A percentile compares a stretch with the other conserved stretches of the same genome.
Evolutionary conservation across 495 filamentous ascomycete genomes (phyloP).

Genomic region (Extremus antarcticus): DNA sequence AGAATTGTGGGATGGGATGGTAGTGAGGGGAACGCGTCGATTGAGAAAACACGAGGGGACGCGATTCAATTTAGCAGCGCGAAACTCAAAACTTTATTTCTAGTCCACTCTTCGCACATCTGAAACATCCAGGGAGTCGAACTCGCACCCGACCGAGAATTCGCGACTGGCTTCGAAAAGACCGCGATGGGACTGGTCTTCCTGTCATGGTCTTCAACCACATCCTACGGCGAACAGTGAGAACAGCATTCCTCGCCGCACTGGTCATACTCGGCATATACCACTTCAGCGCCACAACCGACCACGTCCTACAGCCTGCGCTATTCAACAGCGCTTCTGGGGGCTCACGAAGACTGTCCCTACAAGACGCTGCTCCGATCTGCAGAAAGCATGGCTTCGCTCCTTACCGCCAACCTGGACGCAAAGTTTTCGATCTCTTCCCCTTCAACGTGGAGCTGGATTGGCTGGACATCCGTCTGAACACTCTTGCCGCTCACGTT

Average conservation of each 20-base stretch:
- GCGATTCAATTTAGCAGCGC: no score
- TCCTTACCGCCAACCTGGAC: slow-evolving; percentile 5
- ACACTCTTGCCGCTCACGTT: slow-evolving; percentile 38
- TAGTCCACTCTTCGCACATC: no score
- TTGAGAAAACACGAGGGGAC: no score
- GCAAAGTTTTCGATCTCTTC: slow-evolving; percentile 46
- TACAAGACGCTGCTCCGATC: background rate
- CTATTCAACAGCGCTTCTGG: background rate
- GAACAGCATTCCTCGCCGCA: background rate
- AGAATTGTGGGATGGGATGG: no score
- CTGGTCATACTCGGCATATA: background rate
- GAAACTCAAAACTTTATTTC: no score
- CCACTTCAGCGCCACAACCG: background rate
- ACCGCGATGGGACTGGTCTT: background rate
- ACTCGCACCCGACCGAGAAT: no score
- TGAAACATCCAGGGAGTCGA: no score
- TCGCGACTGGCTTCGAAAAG: no score
- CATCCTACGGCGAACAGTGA: background rate
- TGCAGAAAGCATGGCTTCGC: background rate
- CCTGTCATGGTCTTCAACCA: background rate
- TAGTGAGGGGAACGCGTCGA: no score
- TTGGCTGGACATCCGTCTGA: slow-evolving; percentile 47
- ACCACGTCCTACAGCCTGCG: background rate
- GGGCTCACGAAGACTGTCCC: background rate
- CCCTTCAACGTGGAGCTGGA: slow-evolving; percentile 47